Percentiles rank a stretch among this genome's conserved stretches.
These are phyloP conservation scores for Carallia brachiata DNA, from an alignment of 345 rosid genomes.

Conservation along the genomic window DNA sequence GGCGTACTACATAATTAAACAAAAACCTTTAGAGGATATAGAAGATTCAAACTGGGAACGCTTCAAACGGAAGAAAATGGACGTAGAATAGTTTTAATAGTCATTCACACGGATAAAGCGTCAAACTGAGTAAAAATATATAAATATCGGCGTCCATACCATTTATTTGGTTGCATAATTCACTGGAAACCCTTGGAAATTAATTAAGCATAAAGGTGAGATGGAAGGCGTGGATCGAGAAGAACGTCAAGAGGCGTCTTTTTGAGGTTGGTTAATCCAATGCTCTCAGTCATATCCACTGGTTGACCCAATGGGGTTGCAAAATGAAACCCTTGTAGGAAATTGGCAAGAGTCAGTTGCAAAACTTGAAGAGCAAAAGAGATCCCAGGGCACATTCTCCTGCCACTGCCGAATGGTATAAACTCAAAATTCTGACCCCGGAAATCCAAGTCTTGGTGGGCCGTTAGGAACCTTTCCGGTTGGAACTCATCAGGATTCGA, in stretches of 20 bases:
- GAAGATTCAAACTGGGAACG: too few relatives aligned
- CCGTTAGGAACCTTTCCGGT: conserved; percentile 15
- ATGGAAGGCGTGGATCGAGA: conserved; percentile 3
- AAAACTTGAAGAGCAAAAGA: conserved; percentile 6
- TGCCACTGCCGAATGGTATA: conserved; percentile 12
- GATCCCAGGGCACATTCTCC: conserved; percentile 22
- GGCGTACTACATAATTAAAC: too few relatives aligned
- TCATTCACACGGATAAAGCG: too few relatives aligned
- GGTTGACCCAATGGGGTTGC: not conserved
- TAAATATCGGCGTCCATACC: too few relatives aligned
- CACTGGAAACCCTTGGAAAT: too few relatives aligned
- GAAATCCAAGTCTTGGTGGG: conserved; percentile 11
- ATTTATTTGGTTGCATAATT: too few relatives aligned
- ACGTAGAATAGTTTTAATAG: too few relatives aligned
- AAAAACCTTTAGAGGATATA: too few relatives aligned
- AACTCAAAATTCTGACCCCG: conserved; percentile 10
- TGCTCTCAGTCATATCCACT: conserved; percentile 17
- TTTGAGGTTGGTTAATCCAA: conserved; percentile 10
- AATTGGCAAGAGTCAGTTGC: conserved; percentile 1
- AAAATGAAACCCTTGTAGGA: conserved; percentile 15
- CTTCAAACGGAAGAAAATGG: too few relatives aligned
- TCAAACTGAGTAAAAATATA: too few relatives aligned
- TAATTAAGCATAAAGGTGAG: not conserved
- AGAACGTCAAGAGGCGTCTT: conserved; percentile 6
- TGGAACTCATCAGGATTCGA: conserved; percentile 1